phyloP scores from a whole-genome alignment of 1,139 yeast species.

The Meyerozyma athensensis region DNA sequence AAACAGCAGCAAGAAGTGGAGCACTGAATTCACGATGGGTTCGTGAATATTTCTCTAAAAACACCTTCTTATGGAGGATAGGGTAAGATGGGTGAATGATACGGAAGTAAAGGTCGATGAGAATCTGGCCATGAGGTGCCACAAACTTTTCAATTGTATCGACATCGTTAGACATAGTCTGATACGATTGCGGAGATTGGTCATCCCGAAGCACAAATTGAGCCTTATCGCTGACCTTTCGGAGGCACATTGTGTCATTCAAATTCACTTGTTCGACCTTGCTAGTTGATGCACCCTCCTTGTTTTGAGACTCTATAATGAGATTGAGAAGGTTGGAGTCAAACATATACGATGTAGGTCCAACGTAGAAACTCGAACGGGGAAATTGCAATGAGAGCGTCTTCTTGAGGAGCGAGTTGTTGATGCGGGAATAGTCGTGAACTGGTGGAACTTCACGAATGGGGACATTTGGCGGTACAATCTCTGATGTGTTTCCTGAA shows the following conservation, averaged over 20 bases:
- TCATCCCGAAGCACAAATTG: conserved; percentile 71
- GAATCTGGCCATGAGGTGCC: conserved; percentile 71
- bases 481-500: conserved; percentile 8
- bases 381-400: conserved; percentile 60
- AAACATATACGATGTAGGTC: conserved; percentile 63
- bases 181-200: conserved; percentile 59
- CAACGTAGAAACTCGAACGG: conserved; percentile 70
- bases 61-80: conserved; percentile 69
- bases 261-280: conserved; percentile 64
- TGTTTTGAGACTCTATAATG: conserved; percentile 42
- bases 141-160: conserved; percentile 69
- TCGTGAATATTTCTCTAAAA: conserved; percentile 68
- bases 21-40: conserved; percentile 78
- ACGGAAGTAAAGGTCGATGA: conserved; percentile 67
- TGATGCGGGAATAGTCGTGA: conserved; percentile 51
- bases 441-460: conserved; percentile 51
- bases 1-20: conserved; percentile 71
- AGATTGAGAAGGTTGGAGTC: conserved; percentile 55
- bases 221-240: conserved; percentile 62
- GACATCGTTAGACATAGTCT: conserved; percentile 60
- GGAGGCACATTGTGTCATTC: conserved; percentile 50
- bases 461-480: conserved; percentile 48
- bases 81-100: conserved; percentile 80
- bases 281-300: conserved; percentile 11
- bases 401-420: conserved; percentile 40